These are phyloP conservation scores for Oryza meyeriana DNA, from an alignment of 176 grass and related monocot species.

Conservation along the genomic window DNA sequence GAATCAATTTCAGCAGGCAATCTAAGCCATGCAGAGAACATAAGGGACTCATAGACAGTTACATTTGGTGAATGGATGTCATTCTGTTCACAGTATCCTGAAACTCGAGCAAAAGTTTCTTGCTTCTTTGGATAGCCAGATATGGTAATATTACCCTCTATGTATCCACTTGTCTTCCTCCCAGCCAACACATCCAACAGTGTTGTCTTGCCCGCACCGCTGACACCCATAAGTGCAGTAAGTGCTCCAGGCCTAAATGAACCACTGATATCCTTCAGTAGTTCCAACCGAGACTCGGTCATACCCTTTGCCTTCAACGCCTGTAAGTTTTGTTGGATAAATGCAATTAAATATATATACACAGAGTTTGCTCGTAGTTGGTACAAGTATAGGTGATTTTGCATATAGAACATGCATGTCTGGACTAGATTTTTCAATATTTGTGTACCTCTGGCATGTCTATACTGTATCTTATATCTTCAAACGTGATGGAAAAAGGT, in stretches of 20 bases:
- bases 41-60: constrained; percentile 54
- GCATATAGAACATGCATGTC: not conserved
- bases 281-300: constrained; percentile 17
- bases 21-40: constrained; percentile 59
- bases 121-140: constrained; percentile 68
- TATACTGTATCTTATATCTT: constrained; percentile 72
- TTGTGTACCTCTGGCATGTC: constrained; percentile 74
- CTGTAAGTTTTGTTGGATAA: constrained; percentile 40
- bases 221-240: constrained; percentile 65
- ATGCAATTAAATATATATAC: not conserved
- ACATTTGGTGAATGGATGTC: constrained; percentile 62
- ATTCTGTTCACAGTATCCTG: constrained; percentile 64
- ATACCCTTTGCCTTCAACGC: constrained; percentile 71
- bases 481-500: constrained; percentile 61
- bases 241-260: constrained; percentile 56
- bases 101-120: constrained; percentile 51
- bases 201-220: constrained; percentile 67
- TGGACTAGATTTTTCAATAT: not conserved
- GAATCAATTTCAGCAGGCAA: constrained; percentile 38
- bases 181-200: constrained; percentile 63
- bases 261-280: constrained; percentile 45
- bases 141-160: constrained; percentile 54
- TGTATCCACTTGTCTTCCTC: constrained; percentile 54
- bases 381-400: not conserved
- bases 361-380: not conserved